A percentile compares a stretch with the other conserved stretches of the same genome.
phyloP scores from a whole-genome alignment of 805 yeast species.

The Pichia paraexigua region DNA sequence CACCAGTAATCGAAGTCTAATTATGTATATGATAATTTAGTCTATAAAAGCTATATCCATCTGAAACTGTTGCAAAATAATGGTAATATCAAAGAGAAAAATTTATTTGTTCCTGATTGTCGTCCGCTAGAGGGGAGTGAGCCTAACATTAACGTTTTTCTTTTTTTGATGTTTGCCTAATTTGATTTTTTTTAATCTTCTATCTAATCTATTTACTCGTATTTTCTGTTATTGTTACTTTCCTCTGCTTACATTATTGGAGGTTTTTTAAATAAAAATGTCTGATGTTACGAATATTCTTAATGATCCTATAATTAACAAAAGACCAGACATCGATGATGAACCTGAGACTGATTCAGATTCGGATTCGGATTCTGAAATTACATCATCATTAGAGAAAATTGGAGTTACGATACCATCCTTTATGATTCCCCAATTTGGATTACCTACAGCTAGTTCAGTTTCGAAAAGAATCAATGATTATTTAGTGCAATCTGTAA shows the following conservation, averaged over 20 bases:
- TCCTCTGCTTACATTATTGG: not conserved
- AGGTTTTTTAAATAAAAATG: not conserved
- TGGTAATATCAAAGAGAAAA: too few species aligned
- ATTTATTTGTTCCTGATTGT: not conserved
- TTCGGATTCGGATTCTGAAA: constrained; percentile 28
- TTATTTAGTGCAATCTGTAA: constrained; percentile 5
- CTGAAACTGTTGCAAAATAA: too few species aligned
- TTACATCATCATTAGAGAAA: constrained; percentile 42
- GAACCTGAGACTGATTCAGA: constrained; percentile 4
- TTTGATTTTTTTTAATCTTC: too few species aligned
- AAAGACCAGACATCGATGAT: not conserved
- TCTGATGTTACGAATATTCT: not conserved
- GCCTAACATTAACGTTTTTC: too few species aligned
- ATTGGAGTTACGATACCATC: constrained; percentile 33
- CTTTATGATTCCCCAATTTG: constrained; percentile 7
- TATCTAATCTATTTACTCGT: not conserved
- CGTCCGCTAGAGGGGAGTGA: not conserved
- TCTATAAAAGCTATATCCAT: too few species aligned
- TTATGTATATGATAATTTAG: too few species aligned
- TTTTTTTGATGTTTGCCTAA: not conserved
- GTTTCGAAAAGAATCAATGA: constrained; percentile 5
- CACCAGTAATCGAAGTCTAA: too few species aligned
- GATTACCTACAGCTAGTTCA: not conserved
- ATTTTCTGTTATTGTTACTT: not conserved
- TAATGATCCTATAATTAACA: not conserved